Evolutionary conservation across 768 basidiomycete species (phyloP).

Genomic region (Lanmaoa rubissima): DNA sequence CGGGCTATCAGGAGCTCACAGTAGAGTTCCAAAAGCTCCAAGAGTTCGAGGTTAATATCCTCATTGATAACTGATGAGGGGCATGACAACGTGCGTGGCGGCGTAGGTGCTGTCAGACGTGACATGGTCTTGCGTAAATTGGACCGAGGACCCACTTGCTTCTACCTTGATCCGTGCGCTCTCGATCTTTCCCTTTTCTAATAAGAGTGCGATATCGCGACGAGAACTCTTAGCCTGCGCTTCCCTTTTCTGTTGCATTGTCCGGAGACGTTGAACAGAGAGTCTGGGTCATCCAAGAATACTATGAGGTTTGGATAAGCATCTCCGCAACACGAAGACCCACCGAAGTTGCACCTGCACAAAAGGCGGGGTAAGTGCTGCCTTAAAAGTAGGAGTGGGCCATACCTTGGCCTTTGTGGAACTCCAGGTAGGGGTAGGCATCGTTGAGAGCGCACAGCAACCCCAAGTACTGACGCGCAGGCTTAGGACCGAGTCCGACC

Average conservation of each 20-base stretch:
- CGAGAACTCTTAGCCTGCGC: constrained; percentile 75
- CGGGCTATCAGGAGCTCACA: constrained; percentile 91
- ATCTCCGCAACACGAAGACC: constrained; percentile 6
- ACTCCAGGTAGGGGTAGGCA: constrained; percentile 48
- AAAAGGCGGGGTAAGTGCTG: constrained; percentile 2
- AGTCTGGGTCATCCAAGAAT: constrained; percentile 46
- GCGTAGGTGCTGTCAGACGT: constrained; percentile 17
- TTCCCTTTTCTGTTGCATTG: constrained; percentile 88
- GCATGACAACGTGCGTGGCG: constrained; percentile 7
- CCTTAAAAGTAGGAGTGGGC: not conserved
- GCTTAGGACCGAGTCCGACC: not conserved
- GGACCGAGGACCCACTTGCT: constrained; percentile 52
- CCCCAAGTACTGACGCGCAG: not conserved
- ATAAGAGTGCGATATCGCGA: constrained; percentile 75
- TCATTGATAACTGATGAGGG: constrained; percentile 68
- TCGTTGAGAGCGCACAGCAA: constrained; percentile 14
- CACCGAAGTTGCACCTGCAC: constrained; percentile 50
- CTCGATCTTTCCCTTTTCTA: constrained; percentile 80
- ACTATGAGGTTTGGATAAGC: not conserved
- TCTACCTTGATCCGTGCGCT: constrained; percentile 86
- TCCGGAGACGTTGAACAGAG: constrained; percentile 81
- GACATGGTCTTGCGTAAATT: not conserved
- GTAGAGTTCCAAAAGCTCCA: constrained; percentile 92
- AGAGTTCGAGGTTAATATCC: constrained; percentile 80
- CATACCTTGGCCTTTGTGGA: constrained; percentile 59